Percentiles rank a stretch among this genome's conserved stretches.
Conservation (phyloP, 805 yeast genomes). For the Candida verbasci region DNA sequence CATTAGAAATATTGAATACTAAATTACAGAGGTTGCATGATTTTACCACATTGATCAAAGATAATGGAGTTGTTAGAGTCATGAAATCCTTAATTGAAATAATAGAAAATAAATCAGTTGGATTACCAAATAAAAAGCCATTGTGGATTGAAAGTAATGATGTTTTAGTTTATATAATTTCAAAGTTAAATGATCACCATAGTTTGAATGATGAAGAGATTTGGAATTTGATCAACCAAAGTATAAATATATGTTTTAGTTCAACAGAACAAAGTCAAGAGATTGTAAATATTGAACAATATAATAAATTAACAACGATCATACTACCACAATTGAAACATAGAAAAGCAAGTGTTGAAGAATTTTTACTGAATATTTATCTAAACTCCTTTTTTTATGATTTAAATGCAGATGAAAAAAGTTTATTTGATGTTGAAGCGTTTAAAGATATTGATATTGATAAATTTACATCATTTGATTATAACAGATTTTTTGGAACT, state of each 20-base stretch:
- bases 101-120: slow-evolving; percentile 31
- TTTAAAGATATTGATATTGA: slow-evolving; percentile 28
- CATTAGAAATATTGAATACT: slow-evolving; percentile 37
- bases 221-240: slow-evolving; percentile 41
- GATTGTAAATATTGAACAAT: slow-evolving; percentile 41
- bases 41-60: slow-evolving; percentile 34
- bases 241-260: slow-evolving; percentile 39
- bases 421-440: slow-evolving; percentile 18
- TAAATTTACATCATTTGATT: slow-evolving; percentile 36
- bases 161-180: slow-evolving; percentile 33
- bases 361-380: slow-evolving; percentile 50
- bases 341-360: slow-evolving; percentile 26
- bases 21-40: slow-evolving; percentile 30
- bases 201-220: slow-evolving; percentile 15
- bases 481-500: slow-evolving; percentile 56
- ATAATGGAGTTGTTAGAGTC: slow-evolving; percentile 43
- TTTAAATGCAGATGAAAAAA: slow-evolving; percentile 48
- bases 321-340: slow-evolving; percentile 37
- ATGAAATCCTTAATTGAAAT: slow-evolving; percentile 51
- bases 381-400: slow-evolving; percentile 55
- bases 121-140: slow-evolving; percentile 13
- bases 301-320: slow-evolving; percentile 33
- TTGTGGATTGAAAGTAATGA: slow-evolving; percentile 54
- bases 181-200: slow-evolving; percentile 19
- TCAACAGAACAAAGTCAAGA: slow-evolving; percentile 14